phyloP scores from a whole-genome alignment of 1,139 yeast genomes.

The Entelexis sorbosivorans region DNA sequence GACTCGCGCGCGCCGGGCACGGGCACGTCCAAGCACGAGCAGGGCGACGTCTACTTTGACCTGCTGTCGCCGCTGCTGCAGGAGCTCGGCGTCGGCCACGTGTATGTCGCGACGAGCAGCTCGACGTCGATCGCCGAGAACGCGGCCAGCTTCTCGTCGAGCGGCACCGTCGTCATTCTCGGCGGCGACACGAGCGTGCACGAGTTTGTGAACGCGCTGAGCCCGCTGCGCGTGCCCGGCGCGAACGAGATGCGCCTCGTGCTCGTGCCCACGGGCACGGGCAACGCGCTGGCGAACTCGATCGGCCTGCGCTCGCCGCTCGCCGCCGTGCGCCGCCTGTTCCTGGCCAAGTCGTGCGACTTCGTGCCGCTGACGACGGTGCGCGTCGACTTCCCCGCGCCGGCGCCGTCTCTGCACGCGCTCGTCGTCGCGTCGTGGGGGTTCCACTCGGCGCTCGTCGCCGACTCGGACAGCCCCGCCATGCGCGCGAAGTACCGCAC shows the following conservation, averaged over 20 bases:
- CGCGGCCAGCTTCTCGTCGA: constrained; percentile 27
- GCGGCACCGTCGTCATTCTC: constrained; percentile 44
- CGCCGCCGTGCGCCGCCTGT: constrained; percentile 38
- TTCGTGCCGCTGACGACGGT: constrained; percentile 44
- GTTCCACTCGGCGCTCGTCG: constrained; percentile 74
- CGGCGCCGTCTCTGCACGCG: constrained; percentile 29
- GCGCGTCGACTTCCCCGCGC: constrained; percentile 42
- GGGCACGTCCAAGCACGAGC: constrained; percentile 19
- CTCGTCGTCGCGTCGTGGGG: constrained; percentile 75
- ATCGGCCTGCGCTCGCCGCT: constrained; percentile 38
- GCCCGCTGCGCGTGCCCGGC: constrained; percentile 13
- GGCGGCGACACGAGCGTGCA: constrained; percentile 82
- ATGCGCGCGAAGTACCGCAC: constrained; percentile 47
- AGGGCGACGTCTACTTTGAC: constrained; percentile 25
- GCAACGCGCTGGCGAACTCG: constrained; percentile 67
- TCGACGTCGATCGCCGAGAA: constrained; percentile 28
- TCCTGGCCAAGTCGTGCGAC: constrained; percentile 27
- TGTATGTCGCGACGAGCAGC: constrained; percentile 31
- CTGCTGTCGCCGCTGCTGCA: constrained; percentile 29
- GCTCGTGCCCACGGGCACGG: constrained; percentile 74
- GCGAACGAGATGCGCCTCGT: constrained; percentile 31
- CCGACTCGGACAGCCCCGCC: constrained; percentile 63
- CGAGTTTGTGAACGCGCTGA: constrained; percentile 57
- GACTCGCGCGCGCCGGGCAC: constrained; percentile 31
- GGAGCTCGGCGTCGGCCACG: constrained; percentile 29